Percentiles rank a stretch among this genome's conserved stretches.
Evolutionary conservation across 352 stramenopile species (phyloP).

Genomic region (Phytophthora uliginosa): DNA sequence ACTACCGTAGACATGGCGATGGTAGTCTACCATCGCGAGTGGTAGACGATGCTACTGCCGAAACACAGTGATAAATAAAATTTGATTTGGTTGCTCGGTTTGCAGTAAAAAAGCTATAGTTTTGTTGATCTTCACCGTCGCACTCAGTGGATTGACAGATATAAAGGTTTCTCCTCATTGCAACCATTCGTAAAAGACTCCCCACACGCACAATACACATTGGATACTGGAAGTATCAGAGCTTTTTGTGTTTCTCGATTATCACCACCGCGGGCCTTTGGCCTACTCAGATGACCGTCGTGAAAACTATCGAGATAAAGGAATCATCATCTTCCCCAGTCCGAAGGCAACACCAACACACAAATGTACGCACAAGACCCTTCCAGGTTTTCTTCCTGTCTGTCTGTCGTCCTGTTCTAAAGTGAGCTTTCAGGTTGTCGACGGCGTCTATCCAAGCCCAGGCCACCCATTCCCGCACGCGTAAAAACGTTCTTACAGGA

Average conservation of each 20-base stretch:
- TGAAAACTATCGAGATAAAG: constrained; percentile 90
- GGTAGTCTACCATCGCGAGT: background rate
- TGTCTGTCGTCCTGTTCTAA: constrained; percentile 17
- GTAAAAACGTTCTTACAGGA: constrained; percentile 22
- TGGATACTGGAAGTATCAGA: constrained; percentile 73
- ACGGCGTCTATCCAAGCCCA: background rate
- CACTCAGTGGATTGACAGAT: constrained; percentile 86
- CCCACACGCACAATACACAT: constrained; percentile 12
- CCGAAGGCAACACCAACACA: constrained; percentile 16
- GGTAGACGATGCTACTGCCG: background rate
- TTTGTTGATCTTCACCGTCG: constrained; percentile 82
- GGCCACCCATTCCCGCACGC: constrained; percentile 10
- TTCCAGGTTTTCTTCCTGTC: background rate
- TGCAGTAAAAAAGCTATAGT: constrained; percentile 89
- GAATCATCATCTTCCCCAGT: constrained; percentile 87
- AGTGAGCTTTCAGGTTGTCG: background rate
- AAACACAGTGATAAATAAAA: background rate
- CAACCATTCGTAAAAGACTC: constrained; percentile 15
- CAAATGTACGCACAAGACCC: background rate
- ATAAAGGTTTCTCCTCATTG: constrained; percentile 81
- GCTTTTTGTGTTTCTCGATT: constrained; percentile 89
- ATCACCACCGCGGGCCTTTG: constrained; percentile 73
- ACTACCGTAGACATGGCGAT: no score
- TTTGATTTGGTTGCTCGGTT: constrained; percentile 31
- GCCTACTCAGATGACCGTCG: constrained; percentile 91